These are phyloP conservation scores for Colletotrichum costaricense DNA, from an alignment of 2,329 filamentous ascomycete genomes.

Conservation along the genomic window DNA sequence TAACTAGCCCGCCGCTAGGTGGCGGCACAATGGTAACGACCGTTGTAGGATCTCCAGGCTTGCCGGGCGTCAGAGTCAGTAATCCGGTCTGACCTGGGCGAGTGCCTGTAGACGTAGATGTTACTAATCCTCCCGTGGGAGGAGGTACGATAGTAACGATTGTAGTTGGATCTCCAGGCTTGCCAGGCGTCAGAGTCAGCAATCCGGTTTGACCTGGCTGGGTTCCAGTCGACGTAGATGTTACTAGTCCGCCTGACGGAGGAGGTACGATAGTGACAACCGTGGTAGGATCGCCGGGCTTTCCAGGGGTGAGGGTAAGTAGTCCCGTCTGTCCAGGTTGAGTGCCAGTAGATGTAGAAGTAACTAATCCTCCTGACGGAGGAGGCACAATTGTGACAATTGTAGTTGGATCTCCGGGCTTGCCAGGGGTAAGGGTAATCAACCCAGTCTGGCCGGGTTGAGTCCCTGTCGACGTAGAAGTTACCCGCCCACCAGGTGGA, in stretches of 20 bases:
- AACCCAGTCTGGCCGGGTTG: neutral
- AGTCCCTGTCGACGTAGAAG: neutral
- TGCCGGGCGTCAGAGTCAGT: no score
- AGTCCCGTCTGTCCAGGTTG: neutral
- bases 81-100: no score
- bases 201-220: neutral
- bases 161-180: neutral
- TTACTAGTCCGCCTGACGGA: no score
- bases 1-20: no score
- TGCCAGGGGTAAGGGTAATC: neutral
- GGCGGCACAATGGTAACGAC: no score
- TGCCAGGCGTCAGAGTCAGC: neutral
- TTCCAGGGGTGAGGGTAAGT: neutral
- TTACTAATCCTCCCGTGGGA: no score
- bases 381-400: no score
- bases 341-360: neutral
- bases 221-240: neutral
- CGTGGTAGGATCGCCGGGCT: neutral
- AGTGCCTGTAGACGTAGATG: neutral
- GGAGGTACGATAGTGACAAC: neutral
- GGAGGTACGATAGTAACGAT: neutral
- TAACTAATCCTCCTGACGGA: no score
- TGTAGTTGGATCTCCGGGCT: no score
- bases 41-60: no score
- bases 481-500: no score